These are phyloP conservation scores for Leccinum fuscescens DNA, from an alignment of 1,284 basidiomycete species.

Conservation along the genomic window DNA sequence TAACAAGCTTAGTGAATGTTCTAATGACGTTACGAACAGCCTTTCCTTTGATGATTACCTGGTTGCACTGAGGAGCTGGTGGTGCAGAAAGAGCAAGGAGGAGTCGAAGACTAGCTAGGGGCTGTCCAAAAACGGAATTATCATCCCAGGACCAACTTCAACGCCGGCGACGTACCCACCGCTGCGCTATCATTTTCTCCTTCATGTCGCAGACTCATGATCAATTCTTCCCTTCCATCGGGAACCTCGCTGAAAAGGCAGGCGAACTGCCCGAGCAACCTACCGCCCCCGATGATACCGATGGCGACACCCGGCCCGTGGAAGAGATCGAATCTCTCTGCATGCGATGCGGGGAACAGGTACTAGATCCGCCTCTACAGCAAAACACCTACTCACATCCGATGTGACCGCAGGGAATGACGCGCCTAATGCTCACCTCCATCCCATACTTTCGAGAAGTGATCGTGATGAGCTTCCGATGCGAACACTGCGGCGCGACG, in stretches of 20 bases:
- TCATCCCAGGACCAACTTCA: neutral
- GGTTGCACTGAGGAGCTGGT: neutral
- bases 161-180: neutral
- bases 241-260: conserved; percentile 41
- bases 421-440: conserved; percentile 87
- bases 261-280: conserved; percentile 29
- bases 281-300: conserved; percentile 23
- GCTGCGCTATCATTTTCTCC: neutral
- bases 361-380: conserved; percentile 27
- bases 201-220: conserved; percentile 26
- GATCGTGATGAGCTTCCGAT: conserved; percentile 94
- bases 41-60: too few species aligned
- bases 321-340: conserved; percentile 91
- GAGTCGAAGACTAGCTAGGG: neutral
- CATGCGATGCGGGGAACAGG: conserved; percentile 91
- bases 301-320: conserved; percentile 51
- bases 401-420: conserved; percentile 69
- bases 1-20: conserved; percentile 16
- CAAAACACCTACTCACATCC: conserved; percentile 2
- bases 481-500: conserved; percentile 85
- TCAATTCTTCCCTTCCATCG: conserved; percentile 49
- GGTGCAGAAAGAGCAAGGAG: too few species aligned
- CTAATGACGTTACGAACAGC: conserved; percentile 17
- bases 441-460: conserved; percentile 98
- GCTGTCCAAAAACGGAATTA: conserved; percentile 5